phyloP scores from a whole-genome alignment of 139 green algal genomes.

The Tetraselmis chui region DNA sequence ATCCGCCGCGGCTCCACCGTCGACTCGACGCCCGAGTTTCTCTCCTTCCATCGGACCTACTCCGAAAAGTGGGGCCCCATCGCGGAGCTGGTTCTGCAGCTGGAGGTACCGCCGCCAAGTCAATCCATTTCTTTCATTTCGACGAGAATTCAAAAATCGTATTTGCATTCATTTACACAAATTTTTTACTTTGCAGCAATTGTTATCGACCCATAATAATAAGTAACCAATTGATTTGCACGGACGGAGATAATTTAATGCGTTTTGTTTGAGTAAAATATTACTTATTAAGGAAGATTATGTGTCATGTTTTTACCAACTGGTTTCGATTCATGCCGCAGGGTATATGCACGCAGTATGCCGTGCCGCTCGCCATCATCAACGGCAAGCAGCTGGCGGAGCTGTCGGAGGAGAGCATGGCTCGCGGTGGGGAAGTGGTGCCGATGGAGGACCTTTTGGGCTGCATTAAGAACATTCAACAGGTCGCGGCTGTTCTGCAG shows the following conservation, averaged over 20 bases:
- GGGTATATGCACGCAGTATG: conserved; percentile 37
- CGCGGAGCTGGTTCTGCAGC: conserved; percentile 31
- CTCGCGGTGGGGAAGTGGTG: background rate
- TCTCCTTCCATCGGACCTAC: conserved; percentile 39
- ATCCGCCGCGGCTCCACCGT: conserved; percentile 37
- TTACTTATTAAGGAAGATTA: too few species aligned
- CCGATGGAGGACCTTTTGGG: conserved; percentile 45
- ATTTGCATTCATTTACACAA: too few species aligned
- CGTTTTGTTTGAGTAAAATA: too few species aligned
- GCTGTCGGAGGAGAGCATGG: conserved; percentile 21
- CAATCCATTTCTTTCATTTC: too few species aligned
- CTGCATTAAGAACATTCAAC: conserved; percentile 51
- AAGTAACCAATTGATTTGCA: too few species aligned
- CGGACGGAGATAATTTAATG: too few species aligned
- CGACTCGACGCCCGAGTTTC: conserved; percentile 48
- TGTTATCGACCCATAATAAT: too few species aligned
- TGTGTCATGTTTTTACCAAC: too few species aligned
- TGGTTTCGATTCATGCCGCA: too few species aligned
- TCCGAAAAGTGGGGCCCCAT: conserved; percentile 34
- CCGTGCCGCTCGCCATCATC: conserved; percentile 42
- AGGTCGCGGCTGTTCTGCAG: conserved; percentile 39
- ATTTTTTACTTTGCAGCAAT: too few species aligned
- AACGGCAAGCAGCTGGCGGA: conserved; percentile 43
- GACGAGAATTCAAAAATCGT: too few species aligned
- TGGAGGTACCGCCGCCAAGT: too few species aligned